phyloP scores from a whole-genome alignment of 208 protist genomes.

The Trypanosoma cruzi region DNA sequence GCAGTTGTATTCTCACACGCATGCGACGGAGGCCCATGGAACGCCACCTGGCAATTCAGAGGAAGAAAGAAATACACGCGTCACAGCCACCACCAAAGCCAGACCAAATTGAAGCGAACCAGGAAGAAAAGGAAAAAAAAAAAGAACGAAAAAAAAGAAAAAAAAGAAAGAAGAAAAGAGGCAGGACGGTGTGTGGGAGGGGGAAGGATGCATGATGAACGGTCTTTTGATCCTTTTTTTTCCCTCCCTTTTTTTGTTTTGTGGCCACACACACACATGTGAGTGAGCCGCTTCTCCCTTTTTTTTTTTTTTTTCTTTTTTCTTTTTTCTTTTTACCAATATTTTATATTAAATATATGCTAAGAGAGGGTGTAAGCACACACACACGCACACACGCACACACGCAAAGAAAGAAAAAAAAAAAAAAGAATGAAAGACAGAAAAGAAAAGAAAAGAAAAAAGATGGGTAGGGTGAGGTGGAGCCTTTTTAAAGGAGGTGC shows the following conservation, averaged over 20 bases:
- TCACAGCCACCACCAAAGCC: neutral
- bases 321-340: too few species aligned
- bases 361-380: too few species aligned
- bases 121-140: neutral
- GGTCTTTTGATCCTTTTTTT: neutral
- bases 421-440: neutral
- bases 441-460: neutral
- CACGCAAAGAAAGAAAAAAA: constrained; percentile 21
- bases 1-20: neutral
- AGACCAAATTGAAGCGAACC: neutral
- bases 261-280: neutral
- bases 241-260: neutral
- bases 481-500: neutral
- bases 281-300: neutral
- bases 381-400: too few species aligned
- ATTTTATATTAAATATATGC: too few species aligned
- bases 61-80: neutral
- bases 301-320: constrained; percentile 26
- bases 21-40: too few species aligned
- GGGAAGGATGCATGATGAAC: neutral
- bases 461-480: neutral
- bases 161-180: constrained; percentile 11
- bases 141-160: constrained; percentile 18
- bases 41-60: too few species aligned
- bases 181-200: neutral